Evolutionary conservation across 768 basidiomycete genomes (phyloP).

Genomic region (Hericium alpestre): DNA sequence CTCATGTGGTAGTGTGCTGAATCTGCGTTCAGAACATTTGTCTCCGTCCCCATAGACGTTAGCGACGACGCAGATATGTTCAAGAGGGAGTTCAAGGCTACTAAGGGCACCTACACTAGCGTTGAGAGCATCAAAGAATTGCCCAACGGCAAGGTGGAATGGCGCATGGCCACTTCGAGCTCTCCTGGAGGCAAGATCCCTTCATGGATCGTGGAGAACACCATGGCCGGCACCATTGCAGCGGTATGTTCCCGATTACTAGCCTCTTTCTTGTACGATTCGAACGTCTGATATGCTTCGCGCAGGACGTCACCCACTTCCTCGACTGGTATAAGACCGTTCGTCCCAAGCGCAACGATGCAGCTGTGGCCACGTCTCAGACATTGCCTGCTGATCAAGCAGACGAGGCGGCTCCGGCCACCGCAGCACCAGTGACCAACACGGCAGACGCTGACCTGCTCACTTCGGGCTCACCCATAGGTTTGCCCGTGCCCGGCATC

Average conservation of each 20-base stretch:
- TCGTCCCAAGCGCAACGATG: constrained; percentile 8
- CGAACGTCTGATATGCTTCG: constrained; percentile 1
- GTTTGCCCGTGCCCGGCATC: too few relatives aligned
- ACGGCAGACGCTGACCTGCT: background rate
- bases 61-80: constrained; percentile 45
- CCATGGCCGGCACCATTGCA: constrained; percentile 53
- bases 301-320: constrained; percentile 65
- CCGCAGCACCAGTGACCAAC: background rate
- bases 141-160: constrained; percentile 55
- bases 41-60: constrained; percentile 65
- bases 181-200: constrained; percentile 64
- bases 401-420: background rate
- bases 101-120: constrained; percentile 57
- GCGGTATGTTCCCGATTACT: constrained; percentile 30
- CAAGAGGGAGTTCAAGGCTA: constrained; percentile 49
- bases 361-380: background rate
- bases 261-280: background rate
- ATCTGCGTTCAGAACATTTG: constrained; percentile 19
- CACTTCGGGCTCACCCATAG: background rate
- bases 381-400: background rate
- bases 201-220: constrained; percentile 47
- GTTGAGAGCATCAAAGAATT: constrained; percentile 58
- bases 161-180: constrained; percentile 74
- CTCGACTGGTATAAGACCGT: constrained; percentile 48
- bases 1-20: background rate